Base-by-base conservation (phyloP, 2,329 filamentous ascomycete species). In the Calonectria ilicicola region DNA sequence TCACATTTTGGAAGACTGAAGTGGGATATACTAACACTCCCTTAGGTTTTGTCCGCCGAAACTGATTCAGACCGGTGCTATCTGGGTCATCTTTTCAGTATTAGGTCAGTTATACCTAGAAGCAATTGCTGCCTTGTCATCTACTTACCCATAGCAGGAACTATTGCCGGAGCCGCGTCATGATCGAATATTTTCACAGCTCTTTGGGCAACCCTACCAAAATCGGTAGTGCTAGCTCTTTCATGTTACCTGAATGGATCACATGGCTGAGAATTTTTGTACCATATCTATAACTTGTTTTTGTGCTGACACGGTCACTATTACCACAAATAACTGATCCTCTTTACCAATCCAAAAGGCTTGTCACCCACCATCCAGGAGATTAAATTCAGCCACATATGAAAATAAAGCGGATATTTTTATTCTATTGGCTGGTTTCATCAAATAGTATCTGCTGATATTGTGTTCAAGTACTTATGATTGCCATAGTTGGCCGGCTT, bases 91-190 rank as follows among this genome's bases (percentile, higher is more conserved):
- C 14, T 75, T 75, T 53, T 67, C 73, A 3, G 8, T 72, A 1
- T 32, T 51, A 5, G 73, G 75, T 72, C 26, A 51, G 73, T 69
- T 9, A 17, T 29, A 2, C 26, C 19, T 8, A 3, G 14, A 12
- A 21, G 8, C 5, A 12, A n/a, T 29, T 35, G 29, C 12, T 7
- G 6, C 17, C 21, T 5, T 49, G 10, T 42, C 40, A 21, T 44
- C 8, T 56, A 19, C 53, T 75, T 29, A 74, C 29, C 14, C 23
- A 44, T 26, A 15, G 51, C 27, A 76, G 75, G 75, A 35, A 66
- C 58, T 2, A 23, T 75, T 26, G 72, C 72, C 19, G 75, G 73
- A 21, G 69, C 75, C 19, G 73, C 75, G n/a, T 75, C 71, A 56
- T 74, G 60, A 74, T 14, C 15, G 40, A n/a, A 9, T 14, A 17